Evolutionary conservation across 2,329 filamentous ascomycete species (phyloP).

Genomic region (Cladosporium velox): DNA sequence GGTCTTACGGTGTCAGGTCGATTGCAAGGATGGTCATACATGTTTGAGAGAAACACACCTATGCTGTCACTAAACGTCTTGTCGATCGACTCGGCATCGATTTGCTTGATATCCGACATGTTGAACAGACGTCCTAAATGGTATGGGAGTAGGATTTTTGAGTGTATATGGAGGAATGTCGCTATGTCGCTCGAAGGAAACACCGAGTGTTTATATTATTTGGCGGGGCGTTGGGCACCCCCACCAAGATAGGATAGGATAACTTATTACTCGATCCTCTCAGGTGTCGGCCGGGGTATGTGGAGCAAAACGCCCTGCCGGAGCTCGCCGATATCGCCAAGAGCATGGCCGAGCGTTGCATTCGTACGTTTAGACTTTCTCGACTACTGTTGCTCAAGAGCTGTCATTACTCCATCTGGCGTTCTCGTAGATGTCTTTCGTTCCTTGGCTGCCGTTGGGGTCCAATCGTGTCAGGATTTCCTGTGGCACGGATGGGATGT

Average conservation of each 20-base stretch:
- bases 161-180: constrained; percentile 3
- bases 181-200: constrained; percentile 4
- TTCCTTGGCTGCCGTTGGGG: constrained; percentile 38
- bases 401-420: constrained; percentile 34
- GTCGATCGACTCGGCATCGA: constrained; percentile 55
- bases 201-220: constrained; percentile 16
- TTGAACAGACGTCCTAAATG: constrained; percentile 32
- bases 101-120: constrained; percentile 20
- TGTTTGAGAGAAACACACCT: constrained; percentile 34
- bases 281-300: too few species aligned
- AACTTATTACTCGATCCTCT: too few species aligned
- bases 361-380: background rate
- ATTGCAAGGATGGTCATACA: constrained; percentile 28
- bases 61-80: constrained; percentile 57
- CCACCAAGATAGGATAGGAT: too few species aligned
- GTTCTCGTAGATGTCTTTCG: constrained; percentile 36
- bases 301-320: background rate
- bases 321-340: constrained; percentile 19
- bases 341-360: background rate
- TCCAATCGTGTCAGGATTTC: constrained; percentile 92
- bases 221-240: too few species aligned
- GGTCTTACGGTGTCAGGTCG: constrained; percentile 40
- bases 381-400: constrained; percentile 15
- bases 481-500: constrained; percentile 90
- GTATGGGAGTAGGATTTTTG: constrained; percentile 37